Evolutionary conservation across 768 basidiomycete genomes (phyloP).

Genomic region (Naganishia vishniacii): DNA sequence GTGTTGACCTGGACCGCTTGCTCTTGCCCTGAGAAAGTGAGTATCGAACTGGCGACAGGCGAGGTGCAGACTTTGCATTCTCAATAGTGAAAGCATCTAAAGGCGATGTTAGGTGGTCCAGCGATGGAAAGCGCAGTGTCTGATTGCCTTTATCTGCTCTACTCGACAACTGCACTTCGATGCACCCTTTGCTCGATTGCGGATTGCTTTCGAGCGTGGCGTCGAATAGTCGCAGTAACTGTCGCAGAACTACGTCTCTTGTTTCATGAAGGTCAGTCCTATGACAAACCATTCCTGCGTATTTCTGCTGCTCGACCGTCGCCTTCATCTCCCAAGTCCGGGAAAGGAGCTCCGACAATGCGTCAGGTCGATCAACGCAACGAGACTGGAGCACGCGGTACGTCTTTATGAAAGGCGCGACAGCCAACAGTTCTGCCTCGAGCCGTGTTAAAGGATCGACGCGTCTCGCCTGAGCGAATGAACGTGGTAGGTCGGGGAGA

Average conservation of each 20-base stretch:
- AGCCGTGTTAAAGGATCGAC: slow-evolving; percentile 11
- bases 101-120: no score
- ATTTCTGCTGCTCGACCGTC: background rate
- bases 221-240: background rate
- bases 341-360: background rate
- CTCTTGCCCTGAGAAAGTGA: no score
- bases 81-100: no score
- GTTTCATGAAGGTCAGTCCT: slow-evolving; percentile 1
- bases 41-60: no score
- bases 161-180: no score
- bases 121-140: no score
- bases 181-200: no score
- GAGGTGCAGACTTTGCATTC: no score
- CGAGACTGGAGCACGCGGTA: background rate
- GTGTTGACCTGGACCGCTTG: no score
- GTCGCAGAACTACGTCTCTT: slow-evolving; percentile 5
- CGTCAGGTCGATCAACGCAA: background rate
- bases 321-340: background rate
- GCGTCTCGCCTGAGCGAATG: background rate
- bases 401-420: background rate
- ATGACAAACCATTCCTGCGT: background rate
- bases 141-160: no score
- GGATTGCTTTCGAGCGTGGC: no score
- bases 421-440: background rate
- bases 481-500: background rate